These are phyloP conservation scores for Ottelia alismoides DNA, from an alignment of 106 monocot genomes.

Conservation along the genomic window DNA sequence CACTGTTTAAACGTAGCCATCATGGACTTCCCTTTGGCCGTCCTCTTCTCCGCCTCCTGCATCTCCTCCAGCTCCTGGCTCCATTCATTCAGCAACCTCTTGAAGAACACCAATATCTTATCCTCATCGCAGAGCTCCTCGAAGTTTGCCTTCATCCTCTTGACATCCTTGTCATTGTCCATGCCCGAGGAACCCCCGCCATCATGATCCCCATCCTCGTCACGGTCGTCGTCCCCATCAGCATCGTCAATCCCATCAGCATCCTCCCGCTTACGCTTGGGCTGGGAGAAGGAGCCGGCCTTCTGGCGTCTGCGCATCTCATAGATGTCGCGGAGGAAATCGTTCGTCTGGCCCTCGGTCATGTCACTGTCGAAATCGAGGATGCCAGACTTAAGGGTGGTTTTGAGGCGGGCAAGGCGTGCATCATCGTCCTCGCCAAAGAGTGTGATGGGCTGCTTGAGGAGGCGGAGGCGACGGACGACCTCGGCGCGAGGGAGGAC, in stretches of 20 bases:
- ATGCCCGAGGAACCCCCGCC: conserved; percentile 42
- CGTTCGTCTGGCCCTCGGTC: conserved; percentile 92
- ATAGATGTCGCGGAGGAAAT: conserved; percentile 88
- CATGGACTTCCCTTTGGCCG: conserved; percentile 79
- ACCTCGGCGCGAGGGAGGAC: conserved; percentile 80
- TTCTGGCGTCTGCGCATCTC: conserved; percentile 89
- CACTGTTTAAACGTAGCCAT: conserved; percentile 96
- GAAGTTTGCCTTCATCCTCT: conserved; percentile 68
- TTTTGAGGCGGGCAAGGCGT: conserved; percentile 71
- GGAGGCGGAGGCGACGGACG: conserved; percentile 71
- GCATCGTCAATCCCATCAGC: conserved; percentile 27
- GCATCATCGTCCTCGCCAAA: conserved; percentile 93
- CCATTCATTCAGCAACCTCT: conserved; percentile 89
- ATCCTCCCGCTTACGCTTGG: conserved; percentile 34
- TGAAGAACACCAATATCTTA: conserved; percentile 94
- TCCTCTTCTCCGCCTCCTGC: conserved; percentile 67
- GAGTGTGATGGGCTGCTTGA: conserved; percentile 88
- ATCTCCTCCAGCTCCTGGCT: conserved; percentile 71
- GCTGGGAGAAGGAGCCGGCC: conserved; percentile 26
- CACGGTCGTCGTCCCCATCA: conserved; percentile 31
- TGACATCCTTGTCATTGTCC: conserved; percentile 65
- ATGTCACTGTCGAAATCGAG: conserved; percentile 89
- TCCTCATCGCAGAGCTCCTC: conserved; percentile 88
- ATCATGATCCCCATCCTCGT: conserved; percentile 42
- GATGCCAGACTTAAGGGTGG: conserved; percentile 67